These are phyloP conservation scores for Neopestalotiopsis sp. DNA, from an alignment of 2,329 filamentous ascomycete species.

Conservation along the genomic window DNA sequence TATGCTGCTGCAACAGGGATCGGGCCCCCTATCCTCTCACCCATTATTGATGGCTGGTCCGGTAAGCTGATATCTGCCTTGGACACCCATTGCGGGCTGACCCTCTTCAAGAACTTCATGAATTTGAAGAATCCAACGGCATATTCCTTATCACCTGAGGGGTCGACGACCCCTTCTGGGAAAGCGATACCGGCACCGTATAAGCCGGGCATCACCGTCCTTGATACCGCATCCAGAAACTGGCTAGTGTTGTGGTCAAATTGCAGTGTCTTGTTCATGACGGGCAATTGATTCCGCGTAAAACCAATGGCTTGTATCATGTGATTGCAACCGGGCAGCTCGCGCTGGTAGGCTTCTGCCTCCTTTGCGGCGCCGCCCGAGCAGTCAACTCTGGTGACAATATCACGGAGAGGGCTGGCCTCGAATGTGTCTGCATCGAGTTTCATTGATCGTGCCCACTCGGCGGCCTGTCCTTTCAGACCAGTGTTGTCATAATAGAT, in stretches of 20 bases:
- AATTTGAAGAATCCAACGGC: constrained; percentile 71
- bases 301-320: constrained; percentile 67
- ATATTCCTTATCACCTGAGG: constrained; percentile 63
- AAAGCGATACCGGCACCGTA: constrained; percentile 69
- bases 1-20: background rate
- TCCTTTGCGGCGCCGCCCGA: constrained; percentile 43
- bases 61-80: background rate
- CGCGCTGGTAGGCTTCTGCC: constrained; percentile 45
- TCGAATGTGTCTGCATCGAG: background rate
- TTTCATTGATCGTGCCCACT: constrained; percentile 51
- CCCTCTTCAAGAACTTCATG: constrained; percentile 64
- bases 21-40: background rate
- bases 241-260: constrained; percentile 37
- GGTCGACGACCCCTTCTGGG: constrained; percentile 65
- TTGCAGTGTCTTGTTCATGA: constrained; percentile 34
- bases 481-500: constrained; percentile 70
- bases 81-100: constrained; percentile 53
- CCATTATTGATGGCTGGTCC: background rate
- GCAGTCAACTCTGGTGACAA: constrained; percentile 53
- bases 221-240: constrained; percentile 37
- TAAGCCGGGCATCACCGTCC: constrained; percentile 51
- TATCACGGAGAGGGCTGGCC: constrained; percentile 24
- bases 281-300: constrained; percentile 52
- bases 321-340: constrained; percentile 55
- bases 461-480: constrained; percentile 64